Conservation (phyloP, 768 basidiomycete genomes). For the Pulveroboletus sp. region DNA sequence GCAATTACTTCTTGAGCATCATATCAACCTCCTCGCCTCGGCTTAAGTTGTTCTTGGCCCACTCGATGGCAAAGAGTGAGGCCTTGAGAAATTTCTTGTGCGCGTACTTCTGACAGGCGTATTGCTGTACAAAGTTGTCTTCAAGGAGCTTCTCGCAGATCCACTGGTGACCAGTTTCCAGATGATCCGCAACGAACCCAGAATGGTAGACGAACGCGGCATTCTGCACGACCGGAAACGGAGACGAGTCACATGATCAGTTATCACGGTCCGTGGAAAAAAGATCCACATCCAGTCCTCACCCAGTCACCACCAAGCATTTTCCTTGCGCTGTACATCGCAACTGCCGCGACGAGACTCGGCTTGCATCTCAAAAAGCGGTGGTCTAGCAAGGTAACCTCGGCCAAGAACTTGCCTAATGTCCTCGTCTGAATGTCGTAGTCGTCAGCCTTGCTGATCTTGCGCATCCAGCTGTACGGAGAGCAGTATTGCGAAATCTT, state of each 20-base stretch:
- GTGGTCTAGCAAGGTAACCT: slow-evolving; percentile 90
- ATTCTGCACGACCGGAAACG: slow-evolving; percentile 54
- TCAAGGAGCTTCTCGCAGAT: slow-evolving; percentile 82
- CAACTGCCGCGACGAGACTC: slow-evolving; percentile 88
- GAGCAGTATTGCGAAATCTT: slow-evolving; percentile 96
- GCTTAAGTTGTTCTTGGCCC: slow-evolving; percentile 53
- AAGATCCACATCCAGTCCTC: slow-evolving; percentile 36
- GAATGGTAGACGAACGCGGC: slow-evolving; percentile 92
- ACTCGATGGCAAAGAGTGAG: slow-evolving; percentile 69
- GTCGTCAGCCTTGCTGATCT: slow-evolving; percentile 97
- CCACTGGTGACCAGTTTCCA: slow-evolving; percentile 73
- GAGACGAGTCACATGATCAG: slow-evolving; percentile 33
- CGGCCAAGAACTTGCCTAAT: slow-evolving; percentile 94
- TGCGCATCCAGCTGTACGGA: slow-evolving; percentile 98
- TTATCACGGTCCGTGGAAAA: too few species aligned
- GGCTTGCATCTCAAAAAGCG: slow-evolving; percentile 93
- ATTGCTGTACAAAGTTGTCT: slow-evolving; percentile 72
- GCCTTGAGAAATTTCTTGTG: slow-evolving; percentile 98
- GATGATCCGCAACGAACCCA: slow-evolving; percentile 83
- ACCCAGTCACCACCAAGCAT: slow-evolving; percentile 98
- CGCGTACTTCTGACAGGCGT: slow-evolving; percentile 94
- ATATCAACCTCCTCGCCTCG: slow-evolving; percentile 30
- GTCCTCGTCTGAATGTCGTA: slow-evolving; percentile 98
- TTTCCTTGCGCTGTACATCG: slow-evolving; percentile 92
- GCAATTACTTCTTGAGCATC: slow-evolving; percentile 30